Conservation (phyloP, 1,284 basidiomycete genomes). For the Xanthoconium separans region DNA sequence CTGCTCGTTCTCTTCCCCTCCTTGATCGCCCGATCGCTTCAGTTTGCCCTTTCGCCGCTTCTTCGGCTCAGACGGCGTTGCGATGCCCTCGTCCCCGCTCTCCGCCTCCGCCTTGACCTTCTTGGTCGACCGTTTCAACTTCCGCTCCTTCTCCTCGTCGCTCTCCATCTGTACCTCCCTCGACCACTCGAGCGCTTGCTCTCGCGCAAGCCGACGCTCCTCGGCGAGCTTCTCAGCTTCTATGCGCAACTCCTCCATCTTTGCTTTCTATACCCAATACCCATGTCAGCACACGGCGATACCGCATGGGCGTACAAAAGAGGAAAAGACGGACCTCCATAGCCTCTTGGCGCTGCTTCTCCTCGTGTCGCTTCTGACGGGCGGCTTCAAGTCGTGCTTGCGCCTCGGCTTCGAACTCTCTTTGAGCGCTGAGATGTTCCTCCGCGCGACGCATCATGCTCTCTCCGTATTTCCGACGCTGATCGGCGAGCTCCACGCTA, state of each 20-base stretch:
- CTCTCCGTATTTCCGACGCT: conserved; percentile 85
- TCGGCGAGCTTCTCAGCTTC: conserved; percentile 73
- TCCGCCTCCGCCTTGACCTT: conserved; percentile 54
- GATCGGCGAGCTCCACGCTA: conserved; percentile 81
- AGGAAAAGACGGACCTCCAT: conserved; percentile 47
- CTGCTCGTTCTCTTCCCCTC: conserved; percentile 49
- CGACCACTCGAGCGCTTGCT: conserved; percentile 78
- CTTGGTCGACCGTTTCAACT: conserved; percentile 53
- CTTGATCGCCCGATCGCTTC: conserved; percentile 42
- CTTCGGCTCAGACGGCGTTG: conserved; percentile 47
- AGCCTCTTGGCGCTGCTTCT: conserved; percentile 58
- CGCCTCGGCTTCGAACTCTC: conserved; percentile 71
- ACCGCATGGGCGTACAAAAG: background rate
- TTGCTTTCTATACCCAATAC: conserved; percentile 41
- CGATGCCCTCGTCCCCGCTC: conserved; percentile 54
- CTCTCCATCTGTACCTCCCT: conserved; percentile 64
- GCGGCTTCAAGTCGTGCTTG: conserved; percentile 75
- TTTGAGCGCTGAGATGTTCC: conserved; percentile 73
- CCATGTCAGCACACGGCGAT: background rate
- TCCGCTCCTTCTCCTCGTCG: conserved; percentile 73
- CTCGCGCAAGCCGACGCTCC: conserved; percentile 70
- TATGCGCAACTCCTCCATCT: conserved; percentile 55
- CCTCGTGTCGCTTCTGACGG: conserved; percentile 64
- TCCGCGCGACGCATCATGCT: conserved; percentile 78
- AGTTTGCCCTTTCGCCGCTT: conserved; percentile 47